phyloP scores from a whole-genome alignment of 2,329 filamentous ascomycete genomes.

The Colletotrichum lentis region DNA sequence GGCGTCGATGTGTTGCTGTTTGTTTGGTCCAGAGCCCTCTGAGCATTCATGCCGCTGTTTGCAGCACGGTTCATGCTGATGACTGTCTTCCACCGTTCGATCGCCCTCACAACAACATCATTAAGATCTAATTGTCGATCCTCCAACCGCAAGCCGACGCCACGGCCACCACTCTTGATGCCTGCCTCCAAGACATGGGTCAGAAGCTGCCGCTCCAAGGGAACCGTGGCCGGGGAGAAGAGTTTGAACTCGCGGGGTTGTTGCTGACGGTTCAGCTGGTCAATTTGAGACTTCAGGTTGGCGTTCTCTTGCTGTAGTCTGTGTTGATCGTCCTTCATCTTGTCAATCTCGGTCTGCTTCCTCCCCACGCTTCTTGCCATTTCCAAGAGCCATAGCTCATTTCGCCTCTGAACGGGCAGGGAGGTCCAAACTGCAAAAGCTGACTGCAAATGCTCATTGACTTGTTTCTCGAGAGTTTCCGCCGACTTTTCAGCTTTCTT shows the following conservation, averaged over 20 bases:
- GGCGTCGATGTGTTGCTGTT: conserved; percentile 36
- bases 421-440: conserved; percentile 80
- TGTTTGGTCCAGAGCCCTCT: conserved; percentile 57
- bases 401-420: conserved; percentile 63
- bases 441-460: conserved; percentile 78
- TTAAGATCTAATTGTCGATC: conserved; percentile 63
- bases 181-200: conserved; percentile 57
- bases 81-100: conserved; percentile 69
- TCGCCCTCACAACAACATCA: conserved; percentile 61
- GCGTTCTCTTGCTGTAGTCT: conserved; percentile 64
- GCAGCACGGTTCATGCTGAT: conserved; percentile 60
- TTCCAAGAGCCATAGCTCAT: conserved; percentile 69
- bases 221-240: conserved; percentile 60
- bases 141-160: conserved; percentile 58
- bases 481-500: conserved; percentile 61
- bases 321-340: conserved; percentile 60
- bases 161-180: conserved; percentile 48
- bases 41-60: conserved; percentile 57
- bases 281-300: conserved; percentile 66
- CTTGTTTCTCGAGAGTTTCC: conserved; percentile 71
- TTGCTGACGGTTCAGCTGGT: conserved; percentile 65
- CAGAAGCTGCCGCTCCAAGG: conserved; percentile 59
- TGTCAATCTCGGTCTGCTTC: conserved; percentile 64
- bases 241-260: conserved; percentile 68
- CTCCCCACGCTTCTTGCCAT: conserved; percentile 67